phyloP scores from a whole-genome alignment of 768 basidiomycete species.

The Calocera viscosa region DNA sequence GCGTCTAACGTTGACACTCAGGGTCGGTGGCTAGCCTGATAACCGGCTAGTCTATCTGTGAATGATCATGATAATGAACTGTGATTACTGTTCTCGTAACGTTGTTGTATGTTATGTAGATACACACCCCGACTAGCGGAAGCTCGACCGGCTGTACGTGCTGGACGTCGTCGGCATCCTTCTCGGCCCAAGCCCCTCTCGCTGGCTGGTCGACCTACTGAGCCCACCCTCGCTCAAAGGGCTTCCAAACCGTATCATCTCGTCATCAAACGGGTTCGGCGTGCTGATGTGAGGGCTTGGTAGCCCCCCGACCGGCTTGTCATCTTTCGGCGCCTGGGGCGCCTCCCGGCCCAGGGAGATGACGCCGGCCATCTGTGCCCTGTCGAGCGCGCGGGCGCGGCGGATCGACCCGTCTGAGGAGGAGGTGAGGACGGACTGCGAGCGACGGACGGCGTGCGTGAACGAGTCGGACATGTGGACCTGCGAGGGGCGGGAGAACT shows the following conservation, averaged over 20 bases:
- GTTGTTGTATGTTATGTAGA: not conserved
- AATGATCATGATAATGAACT: too few species aligned
- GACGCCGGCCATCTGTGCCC: not conserved
- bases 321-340: not conserved
- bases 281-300: constrained; percentile 5
- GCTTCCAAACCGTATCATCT: not conserved
- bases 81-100: not conserved
- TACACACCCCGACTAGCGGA: not conserved
- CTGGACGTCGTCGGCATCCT: not conserved
- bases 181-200: not conserved
- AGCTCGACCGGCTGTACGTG: not conserved
- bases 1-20: too few species aligned
- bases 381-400: not conserved
- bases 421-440: not conserved
- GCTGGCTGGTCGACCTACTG: not conserved
- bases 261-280: constrained; percentile 1
- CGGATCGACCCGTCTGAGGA: not conserved
- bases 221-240: not conserved
- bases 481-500: not conserved
- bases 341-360: constrained; percentile 2
- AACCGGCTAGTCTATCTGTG: too few species aligned
- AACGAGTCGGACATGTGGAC: not conserved
- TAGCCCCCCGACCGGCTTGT: not conserved
- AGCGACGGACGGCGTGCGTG: not conserved
- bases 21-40: too few species aligned